phyloP scores from a whole-genome alignment of 108 stramenopile species.

The Seminavis robusta region DNA sequence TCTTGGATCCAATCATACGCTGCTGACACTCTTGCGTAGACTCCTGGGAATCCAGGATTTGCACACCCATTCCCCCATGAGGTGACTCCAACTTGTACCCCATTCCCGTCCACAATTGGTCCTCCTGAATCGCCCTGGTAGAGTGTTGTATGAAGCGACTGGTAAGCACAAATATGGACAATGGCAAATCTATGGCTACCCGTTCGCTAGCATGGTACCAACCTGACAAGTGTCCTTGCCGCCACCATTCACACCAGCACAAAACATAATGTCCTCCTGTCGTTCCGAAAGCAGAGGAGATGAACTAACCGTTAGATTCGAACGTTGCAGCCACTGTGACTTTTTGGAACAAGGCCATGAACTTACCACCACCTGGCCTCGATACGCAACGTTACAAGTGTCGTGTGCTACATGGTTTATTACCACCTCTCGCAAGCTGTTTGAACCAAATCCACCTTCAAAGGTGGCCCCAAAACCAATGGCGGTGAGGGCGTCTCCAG shows the following conservation, averaged over 20 bases:
- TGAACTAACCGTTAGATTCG: no score
- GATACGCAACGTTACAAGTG: no score
- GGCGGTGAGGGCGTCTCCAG: no score
- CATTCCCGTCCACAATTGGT: conserved; percentile 15
- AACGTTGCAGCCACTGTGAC: no score
- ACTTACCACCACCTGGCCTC: no score
- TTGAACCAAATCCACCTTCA: no score
- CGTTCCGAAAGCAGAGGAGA: no score
- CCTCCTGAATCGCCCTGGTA: conserved; percentile 35
- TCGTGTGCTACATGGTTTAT: no score
- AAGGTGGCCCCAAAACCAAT: no score
- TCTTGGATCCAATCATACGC: conserved; percentile 31
- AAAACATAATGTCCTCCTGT: conserved; percentile 44
- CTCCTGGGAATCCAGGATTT: conserved; percentile 24
- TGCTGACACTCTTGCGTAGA: conserved; percentile 29
- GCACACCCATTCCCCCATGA: conserved; percentile 39
- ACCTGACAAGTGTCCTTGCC: conserved; percentile 34
- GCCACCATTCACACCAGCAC: conserved; percentile 46
- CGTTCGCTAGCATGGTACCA: not conserved
- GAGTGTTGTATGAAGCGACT: not conserved
- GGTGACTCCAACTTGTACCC: conserved; percentile 32
- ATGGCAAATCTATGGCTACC: not conserved
- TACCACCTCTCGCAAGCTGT: no score
- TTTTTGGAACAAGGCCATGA: no score
- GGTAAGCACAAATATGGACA: not conserved